A percentile compares a stretch with the other conserved stretches of the same genome.
These are phyloP conservation scores for Erythrophleum ivorense DNA, from an alignment of 331 rosid genomes.

Conservation along the genomic window DNA sequence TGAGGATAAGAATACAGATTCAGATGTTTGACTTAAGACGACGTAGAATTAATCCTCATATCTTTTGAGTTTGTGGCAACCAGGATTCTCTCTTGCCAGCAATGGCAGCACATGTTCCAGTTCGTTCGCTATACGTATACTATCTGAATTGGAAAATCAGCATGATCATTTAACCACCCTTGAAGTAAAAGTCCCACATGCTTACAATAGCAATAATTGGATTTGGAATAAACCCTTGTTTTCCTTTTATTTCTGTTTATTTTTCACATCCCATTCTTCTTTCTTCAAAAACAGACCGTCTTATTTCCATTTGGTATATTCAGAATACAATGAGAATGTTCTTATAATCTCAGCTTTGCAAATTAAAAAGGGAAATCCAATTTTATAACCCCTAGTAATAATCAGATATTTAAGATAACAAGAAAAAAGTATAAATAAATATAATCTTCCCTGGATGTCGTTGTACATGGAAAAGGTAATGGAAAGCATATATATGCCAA, in stretches of 20 bases:
- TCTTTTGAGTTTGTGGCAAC: constrained; percentile 15
- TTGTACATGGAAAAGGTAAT: constrained; percentile 29
- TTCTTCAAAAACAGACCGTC: not conserved
- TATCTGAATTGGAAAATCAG: constrained; percentile 38
- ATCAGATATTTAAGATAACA: not conserved
- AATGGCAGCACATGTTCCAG: constrained; percentile 44
- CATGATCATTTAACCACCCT: constrained; percentile 40
- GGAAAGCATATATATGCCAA: constrained; percentile 35
- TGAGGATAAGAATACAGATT: constrained; percentile 1
- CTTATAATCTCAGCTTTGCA: not conserved
- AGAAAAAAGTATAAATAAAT: not conserved
- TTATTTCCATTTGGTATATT: not conserved
- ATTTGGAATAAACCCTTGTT: not conserved
- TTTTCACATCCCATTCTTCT: not conserved
- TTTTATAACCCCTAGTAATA: not conserved
- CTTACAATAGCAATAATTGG: constrained; percentile 26
- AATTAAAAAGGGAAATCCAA: not conserved
- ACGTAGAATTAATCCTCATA: constrained; percentile 23
- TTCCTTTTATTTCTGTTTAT: not conserved
- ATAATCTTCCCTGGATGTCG: not conserved
- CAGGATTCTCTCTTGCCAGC: constrained; percentile 31
- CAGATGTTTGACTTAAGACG: constrained; percentile 22
- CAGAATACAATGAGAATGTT: not conserved
- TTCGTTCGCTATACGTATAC: constrained; percentile 9
- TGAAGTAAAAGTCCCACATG: constrained; percentile 46